phyloP scores from a whole-genome alignment of 2,329 filamentous ascomycete species.

The Talaromyces funiculosus region DNA sequence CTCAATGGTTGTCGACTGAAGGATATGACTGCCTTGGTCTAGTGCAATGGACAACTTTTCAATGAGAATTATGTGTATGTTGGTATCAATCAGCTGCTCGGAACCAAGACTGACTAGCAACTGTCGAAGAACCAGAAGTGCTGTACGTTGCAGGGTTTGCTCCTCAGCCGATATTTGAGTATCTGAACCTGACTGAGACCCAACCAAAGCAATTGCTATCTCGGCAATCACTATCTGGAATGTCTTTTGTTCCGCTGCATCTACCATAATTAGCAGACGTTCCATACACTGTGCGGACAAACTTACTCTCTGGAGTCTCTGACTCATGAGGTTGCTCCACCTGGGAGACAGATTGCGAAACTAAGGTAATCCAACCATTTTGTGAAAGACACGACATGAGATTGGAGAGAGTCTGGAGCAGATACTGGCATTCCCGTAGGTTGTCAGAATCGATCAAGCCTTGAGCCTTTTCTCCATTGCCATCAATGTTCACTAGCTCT shows the following conservation, averaged over 20 bases:
- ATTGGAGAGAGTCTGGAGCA: conserved; percentile 68
- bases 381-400: conserved; percentile 65
- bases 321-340: conserved; percentile 42
- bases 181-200: conserved; percentile 17
- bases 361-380: conserved; percentile 64
- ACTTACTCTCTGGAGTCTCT: conserved; percentile 47
- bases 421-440: conserved; percentile 70
- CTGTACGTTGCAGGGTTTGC: conserved; percentile 64
- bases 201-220: conserved; percentile 25
- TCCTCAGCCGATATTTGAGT: conserved; percentile 45
- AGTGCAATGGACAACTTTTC: conserved; percentile 60
- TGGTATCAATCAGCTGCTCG: conserved; percentile 38
- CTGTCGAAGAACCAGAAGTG: conserved; percentile 59
- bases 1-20: conserved; percentile 73
- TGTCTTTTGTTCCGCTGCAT: conserved; percentile 24
- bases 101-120: conserved; percentile 36
- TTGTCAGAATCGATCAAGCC: conserved; percentile 48
- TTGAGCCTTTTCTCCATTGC: not conserved
- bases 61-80: conserved; percentile 66
- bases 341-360: conserved; percentile 53
- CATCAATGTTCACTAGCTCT: conserved; percentile 23
- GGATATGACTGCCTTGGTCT: conserved; percentile 57
- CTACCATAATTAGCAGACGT: conserved; percentile 13
- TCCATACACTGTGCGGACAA: not conserved
- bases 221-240: conserved; percentile 32